Evolutionary conservation across 208 protist species (phyloP).

Genomic region (Crithidia expoeki): DNA sequence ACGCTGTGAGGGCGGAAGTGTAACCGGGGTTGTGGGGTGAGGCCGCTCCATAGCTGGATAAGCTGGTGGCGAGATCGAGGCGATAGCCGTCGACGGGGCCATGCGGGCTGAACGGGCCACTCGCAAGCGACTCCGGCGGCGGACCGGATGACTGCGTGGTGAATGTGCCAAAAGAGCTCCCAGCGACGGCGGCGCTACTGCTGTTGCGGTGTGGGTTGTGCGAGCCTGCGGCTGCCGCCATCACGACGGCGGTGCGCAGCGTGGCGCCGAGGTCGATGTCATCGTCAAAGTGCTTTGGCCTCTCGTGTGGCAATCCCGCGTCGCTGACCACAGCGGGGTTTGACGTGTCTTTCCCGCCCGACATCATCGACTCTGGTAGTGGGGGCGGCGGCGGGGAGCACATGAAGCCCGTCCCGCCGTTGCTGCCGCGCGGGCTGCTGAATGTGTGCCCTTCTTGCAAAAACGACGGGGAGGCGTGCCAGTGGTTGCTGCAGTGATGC

Average conservation of each 20-base stretch:
- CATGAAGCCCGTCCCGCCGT: background rate
- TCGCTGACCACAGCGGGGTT: too few species aligned
- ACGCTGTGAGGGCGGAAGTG: background rate
- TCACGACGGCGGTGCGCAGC: conserved; percentile 30
- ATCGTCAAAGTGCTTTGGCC: conserved; percentile 14
- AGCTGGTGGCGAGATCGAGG: background rate
- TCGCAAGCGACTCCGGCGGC: conserved; percentile 12
- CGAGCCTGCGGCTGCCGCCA: conserved; percentile 24
- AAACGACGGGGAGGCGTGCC: background rate
- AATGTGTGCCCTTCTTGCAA: background rate
- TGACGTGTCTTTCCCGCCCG: background rate
- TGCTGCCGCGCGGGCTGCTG: background rate
- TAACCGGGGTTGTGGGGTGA: conserved; percentile 1
- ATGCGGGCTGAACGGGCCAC: conserved; percentile 7
- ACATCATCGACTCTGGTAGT: conserved; percentile 8
- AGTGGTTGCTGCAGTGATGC: background rate
- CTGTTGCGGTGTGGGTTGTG: conserved; percentile 8
- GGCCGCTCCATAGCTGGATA: background rate
- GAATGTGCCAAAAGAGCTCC: conserved; percentile 2
- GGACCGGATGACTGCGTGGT: conserved; percentile 15
- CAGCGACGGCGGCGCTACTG: background rate
- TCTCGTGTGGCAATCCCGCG: background rate
- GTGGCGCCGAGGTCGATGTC: conserved; percentile 27
- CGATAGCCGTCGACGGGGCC: background rate
- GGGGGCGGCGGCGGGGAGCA: conserved; percentile 3